These are phyloP conservation scores for Dissophora globulifera DNA, from an alignment of 192 early-diverging fungal species.

Conservation along the genomic window DNA sequence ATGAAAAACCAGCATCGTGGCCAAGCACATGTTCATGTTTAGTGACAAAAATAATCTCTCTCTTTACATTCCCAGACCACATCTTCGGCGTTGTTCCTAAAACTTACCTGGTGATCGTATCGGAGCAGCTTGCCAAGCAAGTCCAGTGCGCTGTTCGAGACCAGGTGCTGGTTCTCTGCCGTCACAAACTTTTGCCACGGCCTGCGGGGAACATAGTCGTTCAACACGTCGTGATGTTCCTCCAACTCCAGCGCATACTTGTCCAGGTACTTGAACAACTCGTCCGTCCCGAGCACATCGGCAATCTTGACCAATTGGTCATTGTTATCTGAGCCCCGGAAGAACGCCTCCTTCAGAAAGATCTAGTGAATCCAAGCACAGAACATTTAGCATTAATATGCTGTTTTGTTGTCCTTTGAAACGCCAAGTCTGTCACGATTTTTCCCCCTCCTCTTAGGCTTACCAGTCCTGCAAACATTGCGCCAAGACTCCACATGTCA, in stretches of 20 bases:
- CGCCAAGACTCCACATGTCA: slow-evolving; percentile 99
- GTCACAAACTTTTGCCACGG: slow-evolving; percentile 90
- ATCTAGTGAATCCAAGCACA: slow-evolving; percentile 66
- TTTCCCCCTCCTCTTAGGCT: slow-evolving; percentile 2
- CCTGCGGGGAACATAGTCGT: slow-evolving; percentile 85
- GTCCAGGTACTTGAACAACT: slow-evolving; percentile 88
- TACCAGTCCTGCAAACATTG: slow-evolving; percentile 99
- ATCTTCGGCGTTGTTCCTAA: neutral
- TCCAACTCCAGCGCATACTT: slow-evolving; percentile 95
- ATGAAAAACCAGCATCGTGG: neutral
- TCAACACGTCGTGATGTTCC: slow-evolving; percentile 84
- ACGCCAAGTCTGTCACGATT: too few species aligned
- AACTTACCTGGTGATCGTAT: slow-evolving; percentile 62
- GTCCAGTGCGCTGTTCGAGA: slow-evolving; percentile 85
- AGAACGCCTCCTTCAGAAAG: slow-evolving; percentile 98
- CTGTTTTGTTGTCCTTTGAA: too few species aligned
- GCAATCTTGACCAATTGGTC: slow-evolving; percentile 99
- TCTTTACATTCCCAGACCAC: too few species aligned
- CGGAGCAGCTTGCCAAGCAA: slow-evolving; percentile 90
- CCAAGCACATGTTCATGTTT: too few species aligned
- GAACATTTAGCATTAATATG: too few species aligned
- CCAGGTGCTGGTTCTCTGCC: slow-evolving; percentile 85
- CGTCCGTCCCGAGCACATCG: slow-evolving; percentile 96
- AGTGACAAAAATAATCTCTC: too few species aligned
- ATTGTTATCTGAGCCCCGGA: slow-evolving; percentile 97